Conservation (phyloP, 805 yeast species). For the Yamadazyma laniorum region DNA sequence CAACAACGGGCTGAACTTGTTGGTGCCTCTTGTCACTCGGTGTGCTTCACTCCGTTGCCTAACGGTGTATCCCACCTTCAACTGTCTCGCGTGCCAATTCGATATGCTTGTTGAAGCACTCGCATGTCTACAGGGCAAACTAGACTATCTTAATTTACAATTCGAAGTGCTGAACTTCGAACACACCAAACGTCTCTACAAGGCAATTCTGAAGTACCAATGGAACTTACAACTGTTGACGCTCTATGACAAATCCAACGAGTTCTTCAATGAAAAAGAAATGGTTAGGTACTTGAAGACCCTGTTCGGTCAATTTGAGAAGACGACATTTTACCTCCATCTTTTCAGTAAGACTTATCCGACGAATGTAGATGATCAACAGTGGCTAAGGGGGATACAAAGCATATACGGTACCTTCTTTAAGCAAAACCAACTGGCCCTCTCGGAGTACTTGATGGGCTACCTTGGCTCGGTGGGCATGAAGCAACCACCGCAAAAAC, state of each 20-base stretch:
- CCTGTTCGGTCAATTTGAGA: constrained; percentile 8
- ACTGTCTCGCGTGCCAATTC: constrained; percentile 22
- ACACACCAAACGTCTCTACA: constrained; percentile 10
- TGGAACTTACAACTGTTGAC: constrained; percentile 11
- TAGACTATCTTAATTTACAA: constrained; percentile 12
- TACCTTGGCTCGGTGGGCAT: constrained; percentile 1
- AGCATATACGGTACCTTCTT: not conserved
- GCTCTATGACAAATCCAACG: constrained; percentile 18
- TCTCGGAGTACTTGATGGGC: not conserved
- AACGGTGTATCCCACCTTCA: constrained; percentile 18
- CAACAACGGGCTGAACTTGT: constrained; percentile 11
- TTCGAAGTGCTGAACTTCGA: constrained; percentile 16
- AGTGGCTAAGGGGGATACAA: not conserved
- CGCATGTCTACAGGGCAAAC: constrained; percentile 9
- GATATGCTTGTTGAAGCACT: constrained; percentile 9
- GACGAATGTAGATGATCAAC: not conserved
- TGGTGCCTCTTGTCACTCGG: constrained; percentile 9
- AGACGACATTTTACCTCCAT: constrained; percentile 6
- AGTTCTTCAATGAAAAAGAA: constrained; percentile 14
- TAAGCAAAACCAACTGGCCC: not conserved
- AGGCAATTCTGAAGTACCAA: constrained; percentile 12
- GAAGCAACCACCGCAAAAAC: not conserved
- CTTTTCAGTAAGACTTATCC: constrained; percentile 5
- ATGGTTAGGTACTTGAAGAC: constrained; percentile 12
- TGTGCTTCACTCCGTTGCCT: constrained; percentile 13